Evolutionary conservation across 768 basidiomycete genomes (phyloP).

Genomic region (Hericium coralloides): DNA sequence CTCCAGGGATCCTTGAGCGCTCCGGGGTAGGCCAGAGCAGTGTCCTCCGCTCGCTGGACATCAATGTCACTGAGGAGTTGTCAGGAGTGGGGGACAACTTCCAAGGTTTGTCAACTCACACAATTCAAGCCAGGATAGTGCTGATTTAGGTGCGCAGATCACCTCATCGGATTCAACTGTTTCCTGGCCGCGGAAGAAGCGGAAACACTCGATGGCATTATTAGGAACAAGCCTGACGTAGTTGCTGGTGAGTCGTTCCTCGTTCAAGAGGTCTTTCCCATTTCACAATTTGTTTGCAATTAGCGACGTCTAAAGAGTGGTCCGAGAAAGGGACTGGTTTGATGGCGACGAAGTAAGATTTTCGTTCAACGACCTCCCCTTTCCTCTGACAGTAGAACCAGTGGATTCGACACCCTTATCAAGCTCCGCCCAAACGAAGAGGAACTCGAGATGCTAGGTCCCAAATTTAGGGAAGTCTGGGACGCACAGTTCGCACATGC

Average conservation of each 20-base stretch:
- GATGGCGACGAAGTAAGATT: conserved; percentile 44
- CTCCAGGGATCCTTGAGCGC: conserved; percentile 45
- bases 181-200: conserved; percentile 10
- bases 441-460: conserved; percentile 18
- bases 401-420: conserved; percentile 16
- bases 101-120: conserved; percentile 19
- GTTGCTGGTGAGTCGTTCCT: conserved; percentile 10
- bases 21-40: conserved; percentile 32
- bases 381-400: neutral
- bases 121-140: neutral
- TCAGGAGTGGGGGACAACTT: conserved; percentile 37
- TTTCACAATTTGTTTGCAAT: conserved; percentile 4
- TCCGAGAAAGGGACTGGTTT: conserved; percentile 33
- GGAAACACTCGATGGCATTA: conserved; percentile 15
- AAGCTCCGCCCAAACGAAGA: conserved; percentile 16
- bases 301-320: conserved; percentile 27
- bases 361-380: too few species aligned
- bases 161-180: conserved; percentile 15
- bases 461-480: conserved; percentile 19
- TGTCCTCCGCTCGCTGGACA: conserved; percentile 20
- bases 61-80: conserved; percentile 27
- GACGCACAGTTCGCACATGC: conserved; percentile 13
- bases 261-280: neutral
- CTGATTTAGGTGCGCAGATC: conserved; percentile 8
- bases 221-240: conserved; percentile 7